phyloP scores from a whole-genome alignment of 371 early-diverging fungal genomes.

The Mortierella sp. region DNA sequence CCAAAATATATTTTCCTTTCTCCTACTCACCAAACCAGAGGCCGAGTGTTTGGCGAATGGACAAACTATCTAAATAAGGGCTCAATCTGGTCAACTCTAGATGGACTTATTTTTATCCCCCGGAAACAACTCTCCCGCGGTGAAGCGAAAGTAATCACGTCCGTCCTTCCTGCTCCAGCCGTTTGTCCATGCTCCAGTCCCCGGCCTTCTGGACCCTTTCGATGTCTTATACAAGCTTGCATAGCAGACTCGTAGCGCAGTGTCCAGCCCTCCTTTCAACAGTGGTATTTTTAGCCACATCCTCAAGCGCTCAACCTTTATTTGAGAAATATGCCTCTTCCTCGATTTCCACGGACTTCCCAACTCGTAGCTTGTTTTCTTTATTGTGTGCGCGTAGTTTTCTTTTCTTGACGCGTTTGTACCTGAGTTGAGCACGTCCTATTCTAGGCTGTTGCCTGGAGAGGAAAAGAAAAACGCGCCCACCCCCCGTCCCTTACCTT shows the following conservation, averaged over 20 bases:
- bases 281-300: neutral
- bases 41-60: neutral
- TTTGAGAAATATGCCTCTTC: too few species aligned
- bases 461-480: too few species aligned
- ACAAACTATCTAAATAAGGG: neutral
- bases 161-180: neutral
- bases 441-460: too few species aligned
- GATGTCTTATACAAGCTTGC: too few species aligned
- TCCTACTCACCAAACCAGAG: neutral
- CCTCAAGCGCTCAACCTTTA: neutral
- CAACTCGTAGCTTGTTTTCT: too few species aligned
- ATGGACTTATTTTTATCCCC: neutral
- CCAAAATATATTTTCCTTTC: neutral
- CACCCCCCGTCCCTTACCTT: too few species aligned
- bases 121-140: neutral
- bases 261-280: too few species aligned
- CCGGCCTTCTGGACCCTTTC: neutral
- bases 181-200: neutral
- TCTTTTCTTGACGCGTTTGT: too few species aligned
- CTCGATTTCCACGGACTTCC: too few species aligned
- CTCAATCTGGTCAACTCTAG: neutral
- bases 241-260: neutral
- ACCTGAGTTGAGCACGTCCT: too few species aligned
- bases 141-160: neutral
- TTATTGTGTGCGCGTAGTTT: too few species aligned